These are phyloP conservation scores for Cyclotella choctawhatcheeana DNA, from an alignment of 108 stramenopile species.

Conservation along the genomic window DNA sequence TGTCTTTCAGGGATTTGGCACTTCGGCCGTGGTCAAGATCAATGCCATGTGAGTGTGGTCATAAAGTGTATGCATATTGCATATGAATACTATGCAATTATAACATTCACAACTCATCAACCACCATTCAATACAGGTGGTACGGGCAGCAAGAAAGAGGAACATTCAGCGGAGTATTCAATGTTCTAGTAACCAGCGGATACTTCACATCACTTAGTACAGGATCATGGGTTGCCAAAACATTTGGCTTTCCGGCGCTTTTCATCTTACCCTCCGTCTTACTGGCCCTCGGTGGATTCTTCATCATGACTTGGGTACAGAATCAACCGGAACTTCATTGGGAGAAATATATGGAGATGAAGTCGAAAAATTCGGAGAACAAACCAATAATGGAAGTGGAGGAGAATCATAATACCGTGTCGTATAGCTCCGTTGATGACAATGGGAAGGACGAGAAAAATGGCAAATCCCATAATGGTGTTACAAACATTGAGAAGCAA, in stretches of 20 bases:
- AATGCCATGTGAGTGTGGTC: constrained; percentile 10
- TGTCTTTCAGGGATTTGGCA: constrained; percentile 13
- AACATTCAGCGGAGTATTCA: constrained; percentile 4
- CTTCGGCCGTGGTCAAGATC: constrained; percentile 8
- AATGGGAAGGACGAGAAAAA: no score
- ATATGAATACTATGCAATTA: no score
- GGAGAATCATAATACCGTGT: not conserved
- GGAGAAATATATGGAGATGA: not conserved
- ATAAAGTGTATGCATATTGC: no score
- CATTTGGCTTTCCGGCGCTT: constrained; percentile 1
- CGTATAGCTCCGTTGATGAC: no score
- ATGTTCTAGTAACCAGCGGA: constrained; percentile 7
- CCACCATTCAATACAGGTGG: no score
- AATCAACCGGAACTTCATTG: constrained; percentile 3
- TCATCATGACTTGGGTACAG: not conserved
- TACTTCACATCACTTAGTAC: constrained; percentile 9
- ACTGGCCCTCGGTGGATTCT: not conserved
- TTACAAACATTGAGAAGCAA: not conserved
- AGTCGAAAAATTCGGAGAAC: not conserved
- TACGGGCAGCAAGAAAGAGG: constrained; percentile 2
- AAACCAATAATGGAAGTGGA: not conserved
- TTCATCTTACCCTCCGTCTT: constrained; percentile 6
- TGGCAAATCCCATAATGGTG: not conserved
- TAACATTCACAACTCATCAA: no score
- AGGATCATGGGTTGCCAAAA: constrained; percentile 6